Evolutionary conservation across 2,329 filamentous ascomycete species (phyloP).

Genomic region (Graphiopsis chlorocephala): DNA sequence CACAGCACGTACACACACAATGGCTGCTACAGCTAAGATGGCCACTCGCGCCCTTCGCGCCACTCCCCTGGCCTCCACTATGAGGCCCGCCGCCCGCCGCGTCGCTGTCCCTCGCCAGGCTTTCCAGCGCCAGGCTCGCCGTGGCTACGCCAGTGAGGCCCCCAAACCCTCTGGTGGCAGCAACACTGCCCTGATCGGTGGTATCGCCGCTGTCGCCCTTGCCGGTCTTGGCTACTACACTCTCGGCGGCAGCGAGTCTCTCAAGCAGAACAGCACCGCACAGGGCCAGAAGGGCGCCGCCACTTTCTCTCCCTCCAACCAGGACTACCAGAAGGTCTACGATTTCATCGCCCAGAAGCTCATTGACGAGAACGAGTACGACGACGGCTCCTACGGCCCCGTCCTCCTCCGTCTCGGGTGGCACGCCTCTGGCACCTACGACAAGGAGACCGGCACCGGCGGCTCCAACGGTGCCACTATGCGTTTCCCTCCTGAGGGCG

Average conservation of each 20-base stretch:
- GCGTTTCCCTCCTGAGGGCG: conserved; percentile 85
- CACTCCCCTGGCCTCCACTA: conserved; percentile 48
- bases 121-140: conserved; percentile 71
- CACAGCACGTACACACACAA: conserved; percentile 22
- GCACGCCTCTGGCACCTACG: conserved; percentile 91
- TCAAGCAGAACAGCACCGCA: conserved; percentile 39
- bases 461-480: conserved; percentile 96
- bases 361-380: conserved; percentile 90
- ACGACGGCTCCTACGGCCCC: conserved; percentile 93
- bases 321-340: conserved; percentile 95
- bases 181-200: conserved; percentile 55
- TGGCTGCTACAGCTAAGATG: conserved; percentile 39
- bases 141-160: conserved; percentile 64
- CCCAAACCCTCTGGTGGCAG: conserved; percentile 30
- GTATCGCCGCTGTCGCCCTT: conserved; percentile 57
- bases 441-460: conserved; percentile 81
- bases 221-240: conserved; percentile 65
- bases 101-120: conserved; percentile 61
- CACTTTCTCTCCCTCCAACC: conserved; percentile 70
- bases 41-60: conserved; percentile 40
- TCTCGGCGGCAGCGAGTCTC: conserved; percentile 44
- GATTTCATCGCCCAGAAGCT: conserved; percentile 75
- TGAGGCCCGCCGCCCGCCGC: conserved; percentile 56
- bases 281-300: conserved; percentile 39
- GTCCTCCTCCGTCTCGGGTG: conserved; percentile 88